Evolutionary conservation across 2,329 filamentous ascomycete genomes (phyloP), one percentile per base, ranked within the genome.

Genomic region (Alternaria consortialis): DNA sequence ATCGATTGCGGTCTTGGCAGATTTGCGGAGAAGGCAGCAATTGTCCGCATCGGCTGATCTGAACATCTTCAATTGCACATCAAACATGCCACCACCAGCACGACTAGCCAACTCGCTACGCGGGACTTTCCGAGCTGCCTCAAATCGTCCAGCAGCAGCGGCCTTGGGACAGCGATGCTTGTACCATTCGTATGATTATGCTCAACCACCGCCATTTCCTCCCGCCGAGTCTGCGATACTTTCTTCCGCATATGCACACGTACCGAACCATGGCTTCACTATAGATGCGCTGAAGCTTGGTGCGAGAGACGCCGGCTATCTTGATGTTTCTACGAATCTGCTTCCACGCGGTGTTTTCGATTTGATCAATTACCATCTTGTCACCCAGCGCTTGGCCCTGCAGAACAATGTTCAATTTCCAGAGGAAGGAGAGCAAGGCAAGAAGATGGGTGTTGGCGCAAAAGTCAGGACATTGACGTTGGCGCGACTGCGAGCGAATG

Each of bases 261-360:
- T 98, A 9, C 93, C 93, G 17, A 79, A 85, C 52, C 86, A 93
- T 77, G 95, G 95, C 76, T 99, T 98, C 84, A 92, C 92, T 0
- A 81, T 84, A 50, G 84, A 87, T 20, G 84, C 94, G 0, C 85
- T 99, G 9, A 86, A 87, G 43, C 86, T 91, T 23, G 95, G 94
- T 63, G 92, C 92, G 62, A 88, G 88, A 72, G 93, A 97, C 73
- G 88, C 90, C 17, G 93, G 94, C 44, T 97, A 94, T 77, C 88
- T 93, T 53, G 92, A 95, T 75, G 93, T 94, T 60, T 94, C 92
- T 60, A 88, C 91, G 9, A 94, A 93, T 73, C 83, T 97, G 20
- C 88, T 99, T 57, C 89, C 92, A 1, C 85, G 90, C 42, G 92
- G 92, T 7, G 86, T 89, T 23, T 97, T 97, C 80, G 90, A 91